Conservation (phyloP, 768 basidiomycete species). For the Leccinum ochraceum region DNA sequence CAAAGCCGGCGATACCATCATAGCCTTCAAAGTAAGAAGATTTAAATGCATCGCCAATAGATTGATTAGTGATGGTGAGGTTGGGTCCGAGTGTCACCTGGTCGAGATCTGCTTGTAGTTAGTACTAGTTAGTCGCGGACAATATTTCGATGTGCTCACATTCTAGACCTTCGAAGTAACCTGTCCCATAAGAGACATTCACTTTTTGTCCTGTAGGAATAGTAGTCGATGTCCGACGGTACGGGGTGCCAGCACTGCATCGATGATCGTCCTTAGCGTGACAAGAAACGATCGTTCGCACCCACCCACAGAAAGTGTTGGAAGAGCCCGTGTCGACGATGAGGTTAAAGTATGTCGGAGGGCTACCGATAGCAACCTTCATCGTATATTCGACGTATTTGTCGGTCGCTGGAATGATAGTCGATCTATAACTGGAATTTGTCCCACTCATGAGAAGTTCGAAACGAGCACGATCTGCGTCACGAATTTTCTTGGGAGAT, state of each 20-base stretch:
- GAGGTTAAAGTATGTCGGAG: conserved; percentile 30
- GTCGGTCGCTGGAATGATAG: conserved; percentile 16
- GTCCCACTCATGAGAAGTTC: conserved; percentile 3
- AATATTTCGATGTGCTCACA: conserved; percentile 16
- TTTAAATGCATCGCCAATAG: conserved; percentile 28
- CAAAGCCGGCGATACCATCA: conserved; percentile 29
- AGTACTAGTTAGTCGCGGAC: not conserved
- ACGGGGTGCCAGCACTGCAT: conserved; percentile 21
- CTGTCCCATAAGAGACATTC: conserved; percentile 14
- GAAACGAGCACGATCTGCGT: conserved; percentile 20
- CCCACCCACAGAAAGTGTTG: conserved; percentile 26
- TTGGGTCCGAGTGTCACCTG: conserved; percentile 25
- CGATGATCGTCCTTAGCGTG: not conserved
- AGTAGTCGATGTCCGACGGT: conserved; percentile 25
- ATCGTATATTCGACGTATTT: conserved; percentile 19
- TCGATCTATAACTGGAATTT: not conserved
- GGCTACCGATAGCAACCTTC: conserved; percentile 28
- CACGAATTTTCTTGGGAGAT: conserved; percentile 15
- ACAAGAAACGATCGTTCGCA: not conserved
- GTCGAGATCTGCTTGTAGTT: conserved; percentile 22
- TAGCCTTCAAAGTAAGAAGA: conserved; percentile 20
- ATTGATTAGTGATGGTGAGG: conserved; percentile 30
- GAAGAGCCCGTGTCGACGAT: too few relatives aligned
- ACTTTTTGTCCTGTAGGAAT: conserved; percentile 25
- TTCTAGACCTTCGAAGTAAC: conserved; percentile 36